These are phyloP conservation scores for Phytopythium mirpurense DNA, from an alignment of 352 stramenopile species.

Conservation along the genomic window DNA sequence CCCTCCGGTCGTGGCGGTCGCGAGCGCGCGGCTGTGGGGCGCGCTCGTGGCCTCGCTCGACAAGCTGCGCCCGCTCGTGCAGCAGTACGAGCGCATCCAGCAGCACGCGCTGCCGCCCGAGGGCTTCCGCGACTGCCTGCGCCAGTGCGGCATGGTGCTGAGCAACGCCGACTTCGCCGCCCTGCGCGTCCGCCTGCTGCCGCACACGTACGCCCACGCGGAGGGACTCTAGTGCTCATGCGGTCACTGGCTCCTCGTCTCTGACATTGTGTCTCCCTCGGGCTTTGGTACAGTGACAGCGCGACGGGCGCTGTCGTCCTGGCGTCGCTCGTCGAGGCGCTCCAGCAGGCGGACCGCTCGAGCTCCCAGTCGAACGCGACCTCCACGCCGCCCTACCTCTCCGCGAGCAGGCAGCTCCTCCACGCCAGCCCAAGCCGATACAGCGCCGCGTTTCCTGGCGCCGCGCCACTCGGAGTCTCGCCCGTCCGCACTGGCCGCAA, in stretches of 20 bases:
- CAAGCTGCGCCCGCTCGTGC: conserved; percentile 41
- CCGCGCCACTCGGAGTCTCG: conserved; percentile 23
- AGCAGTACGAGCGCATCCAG: conserved; percentile 48
- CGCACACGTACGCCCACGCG: conserved; percentile 39
- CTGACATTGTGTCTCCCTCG: background rate
- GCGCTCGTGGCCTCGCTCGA: conserved; percentile 44
- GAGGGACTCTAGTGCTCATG: background rate
- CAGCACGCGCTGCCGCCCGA: conserved; percentile 49
- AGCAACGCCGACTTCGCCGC: conserved; percentile 71
- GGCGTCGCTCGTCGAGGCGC: conserved; percentile 33
- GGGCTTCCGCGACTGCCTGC: conserved; percentile 55
- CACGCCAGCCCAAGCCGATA: background rate
- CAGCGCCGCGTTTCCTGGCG: background rate
- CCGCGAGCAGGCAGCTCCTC: background rate
- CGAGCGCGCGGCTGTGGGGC: conserved; percentile 58
- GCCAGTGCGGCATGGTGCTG: conserved; percentile 49
- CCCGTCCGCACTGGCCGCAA: conserved; percentile 60
- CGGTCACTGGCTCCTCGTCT: background rate
- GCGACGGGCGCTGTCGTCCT: conserved; percentile 38
- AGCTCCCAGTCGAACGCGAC: conserved; percentile 27
- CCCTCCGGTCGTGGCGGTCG: conserved; percentile 35
- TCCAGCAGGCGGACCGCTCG: conserved; percentile 44
- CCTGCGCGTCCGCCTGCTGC: conserved; percentile 50
- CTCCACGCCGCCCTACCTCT: conserved; percentile 11
- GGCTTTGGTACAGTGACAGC: conserved; percentile 41